These are phyloP conservation scores for Colletotrichum ledebouriae DNA, from an alignment of 2,329 filamentous ascomycete species.

Conservation along the genomic window DNA sequence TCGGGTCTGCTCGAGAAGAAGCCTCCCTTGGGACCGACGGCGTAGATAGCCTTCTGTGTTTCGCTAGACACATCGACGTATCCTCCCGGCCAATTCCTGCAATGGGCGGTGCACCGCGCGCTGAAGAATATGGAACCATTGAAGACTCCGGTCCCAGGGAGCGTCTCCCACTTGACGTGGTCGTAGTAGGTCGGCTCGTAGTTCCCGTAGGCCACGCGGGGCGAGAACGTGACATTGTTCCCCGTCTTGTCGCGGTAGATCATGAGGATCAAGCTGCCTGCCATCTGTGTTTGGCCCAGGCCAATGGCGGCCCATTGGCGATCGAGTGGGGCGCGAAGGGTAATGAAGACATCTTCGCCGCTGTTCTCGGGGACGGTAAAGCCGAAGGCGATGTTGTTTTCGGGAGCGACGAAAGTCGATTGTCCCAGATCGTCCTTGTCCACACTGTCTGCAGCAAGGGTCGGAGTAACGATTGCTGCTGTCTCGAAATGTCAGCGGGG, in stretches of 20 bases:
- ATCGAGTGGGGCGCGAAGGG: slow-evolving; percentile 60
- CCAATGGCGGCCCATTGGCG: slow-evolving; percentile 69
- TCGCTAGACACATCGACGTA: slow-evolving; percentile 64
- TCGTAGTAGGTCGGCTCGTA: slow-evolving; percentile 65
- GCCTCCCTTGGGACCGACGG: slow-evolving; percentile 63
- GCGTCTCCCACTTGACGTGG: slow-evolving; percentile 58
- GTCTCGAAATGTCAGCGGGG: slow-evolving; percentile 9
- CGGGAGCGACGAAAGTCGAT: slow-evolving; percentile 60
- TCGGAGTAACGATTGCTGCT: slow-evolving; percentile 43
- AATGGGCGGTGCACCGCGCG: slow-evolving; percentile 64
- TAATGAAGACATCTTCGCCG: slow-evolving; percentile 66
- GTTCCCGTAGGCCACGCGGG: slow-evolving; percentile 63
- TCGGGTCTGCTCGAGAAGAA: slow-evolving; percentile 57
- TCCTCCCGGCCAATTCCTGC: slow-evolving; percentile 64
- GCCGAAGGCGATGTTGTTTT: slow-evolving; percentile 62
- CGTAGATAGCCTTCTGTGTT: slow-evolving; percentile 67
- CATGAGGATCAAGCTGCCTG: slow-evolving; percentile 66
- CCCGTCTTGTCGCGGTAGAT: slow-evolving; percentile 63
- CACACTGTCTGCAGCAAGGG: slow-evolving; percentile 46
- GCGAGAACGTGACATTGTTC: slow-evolving; percentile 68
- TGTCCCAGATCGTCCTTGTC: slow-evolving; percentile 49
- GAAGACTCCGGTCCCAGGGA: slow-evolving; percentile 62
- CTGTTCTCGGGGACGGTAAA: slow-evolving; percentile 62
- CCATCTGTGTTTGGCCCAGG: slow-evolving; percentile 65
- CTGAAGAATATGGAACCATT: slow-evolving; percentile 63